Conservation (phyloP, 768 basidiomycete genomes). For the Macrolepiota fuliginosa region DNA sequence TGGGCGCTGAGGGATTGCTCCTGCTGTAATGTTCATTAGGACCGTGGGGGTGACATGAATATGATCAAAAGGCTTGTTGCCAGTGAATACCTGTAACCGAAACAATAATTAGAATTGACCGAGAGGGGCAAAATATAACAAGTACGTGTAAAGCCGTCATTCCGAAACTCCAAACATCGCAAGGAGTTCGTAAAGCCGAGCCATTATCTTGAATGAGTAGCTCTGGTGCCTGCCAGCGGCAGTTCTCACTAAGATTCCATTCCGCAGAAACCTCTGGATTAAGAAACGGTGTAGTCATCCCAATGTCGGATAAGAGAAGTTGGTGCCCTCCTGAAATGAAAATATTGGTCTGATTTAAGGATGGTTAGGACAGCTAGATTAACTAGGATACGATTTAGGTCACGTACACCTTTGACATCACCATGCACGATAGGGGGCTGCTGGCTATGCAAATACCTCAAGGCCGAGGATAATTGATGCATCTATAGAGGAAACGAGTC, state of each 20-base stretch:
- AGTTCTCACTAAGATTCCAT: not conserved
- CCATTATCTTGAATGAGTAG: not conserved
- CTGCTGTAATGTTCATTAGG: not conserved
- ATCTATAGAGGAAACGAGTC: not conserved
- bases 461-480: not conserved
- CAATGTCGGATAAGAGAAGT: slow-evolving; percentile 8
- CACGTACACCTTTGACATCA: slow-evolving; percentile 1
- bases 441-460: slow-evolving; percentile 7
- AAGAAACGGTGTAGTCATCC: not conserved
- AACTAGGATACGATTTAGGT: not conserved
- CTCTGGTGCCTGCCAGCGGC: slow-evolving; percentile 6
- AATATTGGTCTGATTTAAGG: not conserved
- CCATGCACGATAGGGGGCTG: slow-evolving; percentile 11
- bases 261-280: not conserved
- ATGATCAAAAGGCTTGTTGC: not conserved
- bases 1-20: not conserved
- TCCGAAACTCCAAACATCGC: slow-evolving; percentile 13
- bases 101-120: not conserved
- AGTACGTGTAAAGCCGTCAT: slow-evolving; percentile 10
- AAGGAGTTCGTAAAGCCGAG: not conserved
- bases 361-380: not conserved
- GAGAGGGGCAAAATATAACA: not conserved
- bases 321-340: slow-evolving; percentile 3
- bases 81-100: not conserved
- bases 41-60: not conserved